Base-by-base conservation (phyloP, 176 grass and related monocot genomes). In the Oryza glumipatula region DNA sequence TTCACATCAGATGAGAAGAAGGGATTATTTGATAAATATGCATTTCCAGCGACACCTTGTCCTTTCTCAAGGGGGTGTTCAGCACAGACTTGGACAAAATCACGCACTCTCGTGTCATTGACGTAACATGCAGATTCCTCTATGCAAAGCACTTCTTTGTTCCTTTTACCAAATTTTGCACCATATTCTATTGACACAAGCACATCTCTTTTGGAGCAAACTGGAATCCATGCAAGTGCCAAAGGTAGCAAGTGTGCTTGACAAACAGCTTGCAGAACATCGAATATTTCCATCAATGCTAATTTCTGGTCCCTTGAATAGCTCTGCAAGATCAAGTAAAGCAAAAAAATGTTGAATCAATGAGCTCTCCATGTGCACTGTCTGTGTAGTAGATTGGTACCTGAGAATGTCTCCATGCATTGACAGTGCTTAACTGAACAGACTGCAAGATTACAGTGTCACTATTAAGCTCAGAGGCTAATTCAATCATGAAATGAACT, bases 221-320 rank as follows among this genome's bases (percentile, higher is more conserved):
- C 75, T 76, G 94, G 88, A 71, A 89, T 43, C 94, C 94, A 96
- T 58, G 88, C 90, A 70, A 96, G 81, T 48, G 94, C 94, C 76
- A 96, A 84, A 67, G 94, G 94, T 38, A 96, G 84, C 88, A 88
- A 89, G 74, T 93, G 94, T 48, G 91, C 87, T 82, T 89, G 81
- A 41, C 91, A 93, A 48, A 86, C 61, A 68, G 58, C 54, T 73
- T 69, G 79, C 24, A 91, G 77, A 63, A 96, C 91, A 72, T 93
- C 86, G 8, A 85, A 52, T 45, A 96, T 96, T 83, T 96, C 94
- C 65, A 48, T 46, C 17, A 89, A 91, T 70, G 74, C 91, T 51
- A 65, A 91, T 61, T 89, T 84, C 85, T 96, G 88, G 68, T 64
- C 47, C 74, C 67, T 63, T 23, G 75, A 35, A 78, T n/a, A 7